Evolutionary conservation across 2,329 filamentous ascomycete genomes (phyloP).

Genomic region (Drechmeria coniospora): DNA sequence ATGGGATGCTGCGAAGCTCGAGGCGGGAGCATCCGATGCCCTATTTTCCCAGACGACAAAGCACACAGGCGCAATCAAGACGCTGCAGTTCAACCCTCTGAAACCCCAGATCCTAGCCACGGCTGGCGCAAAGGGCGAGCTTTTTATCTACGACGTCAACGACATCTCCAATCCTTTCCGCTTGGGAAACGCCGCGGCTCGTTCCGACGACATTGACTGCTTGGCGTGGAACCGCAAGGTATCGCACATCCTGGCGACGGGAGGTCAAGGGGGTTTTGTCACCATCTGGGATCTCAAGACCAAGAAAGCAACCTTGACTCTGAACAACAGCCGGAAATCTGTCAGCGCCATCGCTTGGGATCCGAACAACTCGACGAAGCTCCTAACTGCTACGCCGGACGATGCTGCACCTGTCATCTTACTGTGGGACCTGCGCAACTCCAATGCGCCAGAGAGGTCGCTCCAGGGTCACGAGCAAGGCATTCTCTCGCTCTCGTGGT

Average conservation of each 20-base stretch:
- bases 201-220: constrained; percentile 89
- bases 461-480: constrained; percentile 89
- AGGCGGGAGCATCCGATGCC: constrained; percentile 48
- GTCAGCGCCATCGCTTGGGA: constrained; percentile 97
- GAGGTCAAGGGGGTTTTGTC: constrained; percentile 83
- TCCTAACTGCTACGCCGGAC: constrained; percentile 81
- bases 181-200: constrained; percentile 72
- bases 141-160: constrained; percentile 90
- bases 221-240: constrained; percentile 98
- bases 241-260: constrained; percentile 87
- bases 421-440: constrained; percentile 91
- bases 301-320: constrained; percentile 89
- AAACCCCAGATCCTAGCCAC: constrained; percentile 84
- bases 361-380: constrained; percentile 83
- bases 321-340: constrained; percentile 89
- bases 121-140: constrained; percentile 84
- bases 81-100: constrained; percentile 90
- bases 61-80: constrained; percentile 84
- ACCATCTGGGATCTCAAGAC: constrained; percentile 98
- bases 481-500: constrained; percentile 90
- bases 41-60: constrained; percentile 75
- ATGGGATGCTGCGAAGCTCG: constrained; percentile 70
- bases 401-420: constrained; percentile 79
- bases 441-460: constrained; percentile 80
- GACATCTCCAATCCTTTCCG: constrained; percentile 79